Evolutionary conservation across 805 yeast species (phyloP).

Genomic region (Kuraishia hungarica): DNA sequence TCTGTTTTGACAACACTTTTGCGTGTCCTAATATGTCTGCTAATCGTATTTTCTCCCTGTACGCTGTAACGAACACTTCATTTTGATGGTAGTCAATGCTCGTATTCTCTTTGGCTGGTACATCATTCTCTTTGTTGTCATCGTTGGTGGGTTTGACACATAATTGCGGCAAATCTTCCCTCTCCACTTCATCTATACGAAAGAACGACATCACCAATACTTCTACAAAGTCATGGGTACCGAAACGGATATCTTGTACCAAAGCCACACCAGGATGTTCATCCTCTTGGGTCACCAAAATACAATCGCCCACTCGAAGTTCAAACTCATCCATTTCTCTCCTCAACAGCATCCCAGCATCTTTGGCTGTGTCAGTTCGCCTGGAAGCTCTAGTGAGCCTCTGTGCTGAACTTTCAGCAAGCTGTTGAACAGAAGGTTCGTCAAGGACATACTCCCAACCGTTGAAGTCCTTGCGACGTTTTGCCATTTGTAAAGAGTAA

Average conservation of each 20-base stretch:
- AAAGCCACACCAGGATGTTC: slow-evolving; percentile 33
- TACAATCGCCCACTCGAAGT: slow-evolving; percentile 43
- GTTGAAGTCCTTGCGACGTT: slow-evolving; percentile 14
- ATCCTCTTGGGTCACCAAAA: slow-evolving; percentile 28
- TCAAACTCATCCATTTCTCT: slow-evolving; percentile 39
- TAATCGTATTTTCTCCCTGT: slow-evolving; percentile 33
- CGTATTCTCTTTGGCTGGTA: no score
- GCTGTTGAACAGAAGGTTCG: slow-evolving; percentile 1
- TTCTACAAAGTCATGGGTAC: slow-evolving; percentile 39
- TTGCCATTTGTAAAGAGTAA: slow-evolving; percentile 15
- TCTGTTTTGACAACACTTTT: slow-evolving; percentile 29
- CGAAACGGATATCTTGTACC: slow-evolving; percentile 42
- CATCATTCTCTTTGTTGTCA: no score
- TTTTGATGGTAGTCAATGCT: slow-evolving; percentile 20
- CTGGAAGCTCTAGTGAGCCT: not conserved
- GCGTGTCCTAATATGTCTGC: slow-evolving; percentile 35
- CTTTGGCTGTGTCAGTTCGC: slow-evolving; percentile 1
- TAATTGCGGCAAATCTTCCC: slow-evolving; percentile 14
- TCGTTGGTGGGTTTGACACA: not conserved
- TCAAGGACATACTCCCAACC: slow-evolving; percentile 27
- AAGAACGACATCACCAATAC: slow-evolving; percentile 40
- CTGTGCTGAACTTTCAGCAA: not conserved
- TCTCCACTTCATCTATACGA: slow-evolving; percentile 30
- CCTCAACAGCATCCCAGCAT: slow-evolving; percentile 20
- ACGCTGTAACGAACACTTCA: slow-evolving; percentile 51